Evolutionary conservation across 768 basidiomycete species (phyloP).

Genomic region (Mycena crocata): DNA sequence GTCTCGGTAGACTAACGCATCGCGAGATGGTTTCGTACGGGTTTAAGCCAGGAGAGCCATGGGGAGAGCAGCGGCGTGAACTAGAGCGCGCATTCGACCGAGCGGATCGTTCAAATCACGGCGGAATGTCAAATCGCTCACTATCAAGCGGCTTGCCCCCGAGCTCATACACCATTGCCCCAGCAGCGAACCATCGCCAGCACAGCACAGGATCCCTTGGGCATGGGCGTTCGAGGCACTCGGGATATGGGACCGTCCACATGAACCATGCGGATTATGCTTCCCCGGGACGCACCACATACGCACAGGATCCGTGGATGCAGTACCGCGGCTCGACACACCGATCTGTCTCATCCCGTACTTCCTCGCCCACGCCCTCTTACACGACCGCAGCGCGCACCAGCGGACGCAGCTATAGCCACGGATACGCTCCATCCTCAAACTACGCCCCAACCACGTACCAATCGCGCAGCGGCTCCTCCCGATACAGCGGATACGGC

Average conservation of each 20-base stretch:
- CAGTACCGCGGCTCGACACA: slow-evolving; percentile 9
- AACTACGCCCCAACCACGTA: slow-evolving; percentile 3
- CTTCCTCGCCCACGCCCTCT: slow-evolving; percentile 2
- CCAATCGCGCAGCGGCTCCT: slow-evolving; percentile 9
- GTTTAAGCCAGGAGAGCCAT: slow-evolving; percentile 43
- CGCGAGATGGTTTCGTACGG: slow-evolving; percentile 45
- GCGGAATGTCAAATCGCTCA: slow-evolving; percentile 12
- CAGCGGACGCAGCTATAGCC: slow-evolving; percentile 10
- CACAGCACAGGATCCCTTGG: slow-evolving; percentile 1
- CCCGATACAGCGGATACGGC: slow-evolving; percentile 21
- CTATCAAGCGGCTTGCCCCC: slow-evolving; percentile 22
- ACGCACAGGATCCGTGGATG: slow-evolving; percentile 16
- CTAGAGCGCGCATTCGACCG: slow-evolving; percentile 42
- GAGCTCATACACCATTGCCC: background rate
- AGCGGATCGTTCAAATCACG: slow-evolving; percentile 14
- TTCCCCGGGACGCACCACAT: background rate
- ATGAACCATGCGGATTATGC: background rate
- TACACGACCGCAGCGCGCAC: background rate
- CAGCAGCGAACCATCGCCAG: slow-evolving; percentile 11
- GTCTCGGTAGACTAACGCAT: slow-evolving; percentile 16
- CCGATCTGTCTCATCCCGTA: slow-evolving; percentile 10
- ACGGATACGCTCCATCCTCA: slow-evolving; percentile 9
- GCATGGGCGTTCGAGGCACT: slow-evolving; percentile 3
- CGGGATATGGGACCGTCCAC: slow-evolving; percentile 16
- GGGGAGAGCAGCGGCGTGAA: slow-evolving; percentile 44